Percentiles rank a stretch among this genome's conserved stretches.
Evolutionary conservation across 164 flowering plant genomes (phyloP).

Genomic region (Nymphaea thermarum): DNA sequence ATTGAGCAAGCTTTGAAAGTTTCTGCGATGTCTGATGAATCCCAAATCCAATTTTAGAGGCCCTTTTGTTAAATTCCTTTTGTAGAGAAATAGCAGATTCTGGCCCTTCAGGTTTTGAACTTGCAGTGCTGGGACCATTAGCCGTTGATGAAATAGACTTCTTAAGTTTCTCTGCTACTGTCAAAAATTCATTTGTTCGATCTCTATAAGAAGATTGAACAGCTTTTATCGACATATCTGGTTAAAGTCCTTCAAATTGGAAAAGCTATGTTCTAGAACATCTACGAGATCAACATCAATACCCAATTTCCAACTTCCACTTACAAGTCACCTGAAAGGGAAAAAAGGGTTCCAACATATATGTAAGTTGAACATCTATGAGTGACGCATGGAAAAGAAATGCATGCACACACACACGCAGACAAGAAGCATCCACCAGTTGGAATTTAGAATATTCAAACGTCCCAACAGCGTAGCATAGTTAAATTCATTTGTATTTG

Average conservation of each 20-base stretch:
- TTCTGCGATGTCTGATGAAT: constrained; percentile 94
- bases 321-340: too few species aligned
- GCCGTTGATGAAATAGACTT: constrained; percentile 29
- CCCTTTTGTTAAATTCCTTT: constrained; percentile 78
- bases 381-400: too few species aligned
- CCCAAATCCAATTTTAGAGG: constrained; percentile 84
- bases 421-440: too few species aligned
- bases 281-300: not conserved
- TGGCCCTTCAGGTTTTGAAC: constrained; percentile 22
- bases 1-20: constrained; percentile 80
- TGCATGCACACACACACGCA: too few species aligned
- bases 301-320: not conserved
- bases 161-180: constrained; percentile 54
- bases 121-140: constrained; percentile 25
- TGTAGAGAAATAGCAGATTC: constrained; percentile 59
- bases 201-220: constrained; percentile 70
- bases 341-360: too few species aligned
- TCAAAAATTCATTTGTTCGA: constrained; percentile 75
- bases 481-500: too few species aligned
- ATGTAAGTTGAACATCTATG: too few species aligned
- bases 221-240: constrained; percentile 25
- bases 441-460: too few species aligned
- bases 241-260: not conserved
- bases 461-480: too few species aligned
- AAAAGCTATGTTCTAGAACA: not conserved